Evolutionary conservation across 257 asterid species (phyloP), one percentile per base, ranked within the genome.

Genomic region (Linderniella brevidens): DNA sequence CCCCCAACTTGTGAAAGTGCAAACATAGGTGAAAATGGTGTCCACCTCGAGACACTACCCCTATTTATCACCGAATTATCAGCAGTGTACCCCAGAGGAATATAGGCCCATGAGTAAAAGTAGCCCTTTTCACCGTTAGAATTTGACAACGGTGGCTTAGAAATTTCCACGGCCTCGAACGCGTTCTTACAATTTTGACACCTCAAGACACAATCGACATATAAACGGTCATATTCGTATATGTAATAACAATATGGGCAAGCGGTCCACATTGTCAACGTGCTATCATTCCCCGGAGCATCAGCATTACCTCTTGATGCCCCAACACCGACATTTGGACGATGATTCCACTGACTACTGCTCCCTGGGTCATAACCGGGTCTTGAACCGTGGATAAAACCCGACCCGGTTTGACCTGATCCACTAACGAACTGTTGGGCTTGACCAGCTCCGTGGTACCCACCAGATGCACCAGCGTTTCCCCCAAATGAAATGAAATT

Each of bases 241-340:
- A 85, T 76, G 46, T 74, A 69, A 52, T 61, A 80, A 59, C 95
- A 85, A 50, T 84, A 80, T 4, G 95, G 93, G 25, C 95, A 84
- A 0, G 93, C 68, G 8, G 85, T 81, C 92, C 92, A 81, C 54
- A 82, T 71, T 55, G 69, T 57, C 10, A 44, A 44, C 7, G 37
- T 62, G 35, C 47, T 60, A 10, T 58, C 64, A 15, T 49, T 40
- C 20, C 49, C 49, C 5, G 65, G 46, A 0, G 10, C 72, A 44
- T 68, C 71, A 25, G 32, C 17, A 43, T 44, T 45, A 41, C 35
- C 58, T 51, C 61, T 56, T 47, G 66, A 13, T 55, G 62, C 19
- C 3, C 56, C 16, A 40, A 60, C 49, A 41, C 39, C 41, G 17
- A 53, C 40, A 25, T 25, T 25, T 25, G 32, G 32, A n/a, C n/a